Evolutionary conservation across 164 flowering plant species (phyloP).

Genomic region (Stephania cephalantha): DNA sequence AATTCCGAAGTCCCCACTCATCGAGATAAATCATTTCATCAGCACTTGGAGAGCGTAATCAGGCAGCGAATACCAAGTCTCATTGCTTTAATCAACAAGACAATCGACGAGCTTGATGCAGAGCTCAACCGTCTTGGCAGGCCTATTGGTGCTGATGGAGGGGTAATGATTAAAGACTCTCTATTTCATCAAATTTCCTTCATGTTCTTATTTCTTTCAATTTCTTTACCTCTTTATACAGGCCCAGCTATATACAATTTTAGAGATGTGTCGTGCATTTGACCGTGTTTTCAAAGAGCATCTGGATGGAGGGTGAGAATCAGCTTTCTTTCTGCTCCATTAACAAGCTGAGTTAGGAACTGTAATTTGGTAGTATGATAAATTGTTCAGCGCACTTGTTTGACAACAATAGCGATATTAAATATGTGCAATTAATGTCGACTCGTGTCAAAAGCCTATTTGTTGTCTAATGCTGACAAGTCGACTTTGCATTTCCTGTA

Average conservation of each 20-base stretch:
- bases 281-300: slow-evolving; percentile 85
- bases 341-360: background rate
- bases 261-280: slow-evolving; percentile 90
- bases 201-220: slow-evolving; percentile 6
- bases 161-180: slow-evolving; percentile 42
- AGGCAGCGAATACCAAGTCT: slow-evolving; percentile 87
- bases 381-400: background rate
- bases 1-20: slow-evolving; percentile 8
- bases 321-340: slow-evolving; percentile 4
- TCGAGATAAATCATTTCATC: slow-evolving; percentile 12
- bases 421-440: background rate
- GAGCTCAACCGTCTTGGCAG: slow-evolving; percentile 92
- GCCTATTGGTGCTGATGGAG: slow-evolving; percentile 86
- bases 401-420: background rate
- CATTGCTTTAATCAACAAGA: slow-evolving; percentile 82
- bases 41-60: slow-evolving; percentile 91
- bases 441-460: no score
- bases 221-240: slow-evolving; percentile 21
- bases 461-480: no score
- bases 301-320: slow-evolving; percentile 81
- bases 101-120: slow-evolving; percentile 83
- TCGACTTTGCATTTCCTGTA: no score
- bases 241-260: slow-evolving; percentile 81
- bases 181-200: background rate
- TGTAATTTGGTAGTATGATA: background rate